Percentiles rank a stretch among this genome's conserved stretches.
Evolutionary conservation across 1,139 yeast genomes (phyloP).

Genomic region (Debaryomyces psychrophilus): DNA sequence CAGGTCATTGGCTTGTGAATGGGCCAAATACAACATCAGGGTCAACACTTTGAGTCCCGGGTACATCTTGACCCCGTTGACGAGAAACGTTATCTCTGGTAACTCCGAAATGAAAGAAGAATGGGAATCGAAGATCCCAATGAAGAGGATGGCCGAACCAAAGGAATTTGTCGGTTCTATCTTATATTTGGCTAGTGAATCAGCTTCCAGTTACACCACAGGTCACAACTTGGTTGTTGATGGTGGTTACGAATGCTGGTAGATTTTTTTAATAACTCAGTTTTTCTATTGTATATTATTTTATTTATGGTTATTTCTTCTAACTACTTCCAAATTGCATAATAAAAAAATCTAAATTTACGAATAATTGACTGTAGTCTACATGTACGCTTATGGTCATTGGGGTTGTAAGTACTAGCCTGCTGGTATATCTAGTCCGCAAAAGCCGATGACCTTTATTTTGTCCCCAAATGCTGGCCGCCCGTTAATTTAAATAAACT

Average conservation of each 20-base stretch:
- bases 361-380: background rate
- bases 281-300: conserved; percentile 7
- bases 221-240: conserved; percentile 56
- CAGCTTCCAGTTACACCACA: conserved; percentile 51
- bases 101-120: conserved; percentile 51
- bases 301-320: conserved; percentile 2
- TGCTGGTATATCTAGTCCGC: no score
- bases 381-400: background rate
- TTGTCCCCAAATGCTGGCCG: background rate
- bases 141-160: conserved; percentile 57
- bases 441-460: no score
- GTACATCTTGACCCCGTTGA: conserved; percentile 52
- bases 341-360: background rate
- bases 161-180: conserved; percentile 52
- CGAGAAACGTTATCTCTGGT: conserved; percentile 49
- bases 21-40: conserved; percentile 55
- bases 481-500: background rate
- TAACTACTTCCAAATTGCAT: conserved; percentile 7
- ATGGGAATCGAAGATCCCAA: conserved; percentile 53
- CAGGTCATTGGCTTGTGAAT: conserved; percentile 53
- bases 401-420: no score
- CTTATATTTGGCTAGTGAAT: conserved; percentile 49
- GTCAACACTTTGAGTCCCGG: conserved; percentile 54
- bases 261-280: conserved; percentile 11
- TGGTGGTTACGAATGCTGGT: conserved; percentile 51